Conservation (phyloP, 345 rosid species). For the Salix dunnii region DNA sequence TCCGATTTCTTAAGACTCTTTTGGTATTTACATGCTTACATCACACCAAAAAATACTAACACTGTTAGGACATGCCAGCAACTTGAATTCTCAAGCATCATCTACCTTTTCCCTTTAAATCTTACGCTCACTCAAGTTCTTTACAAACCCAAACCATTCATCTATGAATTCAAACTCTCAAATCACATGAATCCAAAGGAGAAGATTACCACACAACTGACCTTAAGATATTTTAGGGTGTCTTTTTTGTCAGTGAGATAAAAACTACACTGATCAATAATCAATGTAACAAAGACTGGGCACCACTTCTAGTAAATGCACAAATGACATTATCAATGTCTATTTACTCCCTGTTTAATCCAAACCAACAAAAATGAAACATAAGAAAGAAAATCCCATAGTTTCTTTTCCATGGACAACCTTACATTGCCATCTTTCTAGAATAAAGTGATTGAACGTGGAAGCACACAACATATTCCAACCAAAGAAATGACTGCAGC, state of each 20-base stretch:
- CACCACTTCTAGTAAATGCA: not conserved
- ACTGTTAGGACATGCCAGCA: not conserved
- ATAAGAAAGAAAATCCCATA: not conserved
- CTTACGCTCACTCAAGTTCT: not conserved
- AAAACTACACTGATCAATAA: not conserved
- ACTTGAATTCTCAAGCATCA: not conserved
- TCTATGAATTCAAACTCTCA: not conserved
- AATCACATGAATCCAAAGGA: not conserved
- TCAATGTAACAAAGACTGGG: not conserved
- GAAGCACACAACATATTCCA: not conserved
- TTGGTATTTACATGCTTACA: not conserved
- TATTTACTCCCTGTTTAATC: not conserved
- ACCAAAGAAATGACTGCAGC: not conserved
- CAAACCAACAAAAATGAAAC: not conserved
- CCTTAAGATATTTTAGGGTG: not conserved
- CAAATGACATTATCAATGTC: not conserved
- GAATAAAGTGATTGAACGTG: not conserved
- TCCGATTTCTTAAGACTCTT: not conserved
- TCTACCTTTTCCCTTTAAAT: not conserved
- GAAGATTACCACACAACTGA: not conserved
- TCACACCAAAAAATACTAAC: not conserved
- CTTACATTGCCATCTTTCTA: not conserved
- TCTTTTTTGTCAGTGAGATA: not conserved
- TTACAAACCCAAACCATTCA: not conserved
- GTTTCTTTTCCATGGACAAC: not conserved